Evolutionary conservation across 1,284 basidiomycete species (phyloP), one percentile per base, ranked within the genome.

Genomic region (Ganoderma resinaceum): DNA sequence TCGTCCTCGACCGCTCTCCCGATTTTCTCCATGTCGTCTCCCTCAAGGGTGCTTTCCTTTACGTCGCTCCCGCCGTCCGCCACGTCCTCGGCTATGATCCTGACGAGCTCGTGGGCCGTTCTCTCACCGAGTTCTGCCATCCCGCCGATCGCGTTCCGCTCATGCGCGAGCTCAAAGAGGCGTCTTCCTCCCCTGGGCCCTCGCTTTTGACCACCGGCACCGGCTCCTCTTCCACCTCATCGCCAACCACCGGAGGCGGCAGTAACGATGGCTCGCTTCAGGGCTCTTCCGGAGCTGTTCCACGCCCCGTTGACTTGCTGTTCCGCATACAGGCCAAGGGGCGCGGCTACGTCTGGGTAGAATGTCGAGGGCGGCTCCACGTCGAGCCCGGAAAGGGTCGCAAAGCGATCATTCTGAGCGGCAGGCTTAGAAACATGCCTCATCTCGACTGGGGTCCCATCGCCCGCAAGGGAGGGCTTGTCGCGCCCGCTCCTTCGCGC

Each of bases 11-110:
- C 71, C 82, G 87, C 60, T 82, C 83, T 14, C 86, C 90, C 61
- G 95, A 98, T 78, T 95, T 97, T 77, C 84, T 98, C 37, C 92
- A 95, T 76, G 96, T 98, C 52, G 85, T 98, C 35, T 96, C 95
- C 5, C 89, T 98, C 72, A 98, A 98, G 77, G 97, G 97, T n/a
- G 87, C 87, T 9, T 95, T 98, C 81, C 87, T 97, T 62, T 99
- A 98, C 78, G 94, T 95, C 66, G 94, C 95, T 0, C 95, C 95
- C 0, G 87, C 90, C n/a, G 88, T 96, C 20, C 82, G 86, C 20
- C 82, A 86, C 38, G 87, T 94, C 14, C 85, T 97, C 33, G 95
- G 95, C 38, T 96, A 95, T 80, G 87, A 90, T 46, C 88, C 95
- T 3, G 87, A 89, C 53, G 95, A 97, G 71, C 87, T 98, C 66